Evolutionary conservation across 805 yeast species (phyloP).

Genomic region (Wickerhamiella domercqiae): DNA sequence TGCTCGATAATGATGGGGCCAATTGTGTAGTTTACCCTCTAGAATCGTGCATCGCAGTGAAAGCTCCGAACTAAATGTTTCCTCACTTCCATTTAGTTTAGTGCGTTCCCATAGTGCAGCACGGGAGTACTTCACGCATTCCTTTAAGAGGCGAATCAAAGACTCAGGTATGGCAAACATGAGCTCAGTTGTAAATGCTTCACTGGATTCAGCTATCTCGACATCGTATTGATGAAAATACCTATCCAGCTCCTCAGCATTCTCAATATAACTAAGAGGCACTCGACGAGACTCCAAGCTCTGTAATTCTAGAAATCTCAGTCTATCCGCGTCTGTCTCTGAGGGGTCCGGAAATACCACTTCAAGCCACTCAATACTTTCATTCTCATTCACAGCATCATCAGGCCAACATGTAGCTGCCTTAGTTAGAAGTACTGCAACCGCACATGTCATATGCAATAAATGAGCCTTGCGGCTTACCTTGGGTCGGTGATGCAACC

Average conservation of each 20-base stretch:
- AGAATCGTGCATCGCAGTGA: neutral
- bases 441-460: neutral
- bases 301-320: neutral
- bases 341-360: neutral
- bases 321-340: neutral
- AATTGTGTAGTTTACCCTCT: neutral
- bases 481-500: neutral
- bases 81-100: neutral
- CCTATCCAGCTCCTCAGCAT: constrained; percentile 1
- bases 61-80: neutral
- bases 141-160: neutral
- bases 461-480: neutral
- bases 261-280: neutral
- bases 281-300: neutral
- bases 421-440: constrained; percentile 1
- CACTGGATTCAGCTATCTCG: neutral
- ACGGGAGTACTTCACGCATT: neutral
- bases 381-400: neutral
- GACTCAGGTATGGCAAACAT: constrained; percentile 1
- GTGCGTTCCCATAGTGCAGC: constrained; percentile 1
- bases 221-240: neutral
- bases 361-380: neutral
- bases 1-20: neutral
- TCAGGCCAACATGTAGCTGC: neutral
- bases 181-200: neutral